Percentiles rank a stretch among this genome's conserved stretches.
These are phyloP conservation scores for Xerocomellus amylosporus DNA, from an alignment of 768 basidiomycete genomes.

Conservation along the genomic window DNA sequence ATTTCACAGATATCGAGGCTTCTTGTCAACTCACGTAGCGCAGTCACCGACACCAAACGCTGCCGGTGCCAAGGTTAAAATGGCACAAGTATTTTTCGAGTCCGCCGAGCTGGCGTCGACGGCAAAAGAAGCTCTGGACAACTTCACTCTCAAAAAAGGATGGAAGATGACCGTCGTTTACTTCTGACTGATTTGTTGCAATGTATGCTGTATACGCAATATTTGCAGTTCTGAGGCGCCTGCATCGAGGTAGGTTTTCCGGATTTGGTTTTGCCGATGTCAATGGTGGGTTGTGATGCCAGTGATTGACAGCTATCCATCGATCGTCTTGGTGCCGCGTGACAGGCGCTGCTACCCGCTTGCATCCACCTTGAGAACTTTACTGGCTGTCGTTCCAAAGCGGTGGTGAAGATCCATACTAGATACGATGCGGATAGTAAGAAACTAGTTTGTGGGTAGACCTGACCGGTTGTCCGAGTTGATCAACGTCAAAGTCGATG, in stretches of 20 bases:
- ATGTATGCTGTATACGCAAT: slow-evolving; percentile 9
- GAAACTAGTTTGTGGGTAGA: neutral
- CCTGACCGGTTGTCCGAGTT: neutral
- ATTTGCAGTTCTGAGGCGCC: slow-evolving; percentile 39
- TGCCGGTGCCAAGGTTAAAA: slow-evolving; percentile 66
- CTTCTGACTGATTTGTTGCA: slow-evolving; percentile 37
- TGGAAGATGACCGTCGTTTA: slow-evolving; percentile 81
- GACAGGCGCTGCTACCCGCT: neutral
- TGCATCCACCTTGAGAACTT: neutral
- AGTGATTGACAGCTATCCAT: neutral
- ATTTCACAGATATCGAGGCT: slow-evolving; percentile 72
- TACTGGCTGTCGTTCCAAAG: neutral
- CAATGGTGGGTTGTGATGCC: neutral
- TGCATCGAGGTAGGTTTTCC: slow-evolving; percentile 19
- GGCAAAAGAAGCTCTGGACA: slow-evolving; percentile 81
- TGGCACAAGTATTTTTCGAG: slow-evolving; percentile 80
- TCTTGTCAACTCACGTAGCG: slow-evolving; percentile 65
- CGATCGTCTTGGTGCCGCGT: neutral
- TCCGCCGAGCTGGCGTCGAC: slow-evolving; percentile 66
- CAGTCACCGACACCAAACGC: slow-evolving; percentile 67
- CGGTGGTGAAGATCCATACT: neutral
- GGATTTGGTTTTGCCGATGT: neutral
- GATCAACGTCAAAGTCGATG: neutral
- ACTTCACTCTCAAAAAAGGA: slow-evolving; percentile 82
- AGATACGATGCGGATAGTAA: neutral